Percentiles rank a stretch among this genome's conserved stretches.
These are phyloP conservation scores for Tuctoria greenei DNA, from an alignment of 176 grass and related monocot genomes.

Conservation along the genomic window DNA sequence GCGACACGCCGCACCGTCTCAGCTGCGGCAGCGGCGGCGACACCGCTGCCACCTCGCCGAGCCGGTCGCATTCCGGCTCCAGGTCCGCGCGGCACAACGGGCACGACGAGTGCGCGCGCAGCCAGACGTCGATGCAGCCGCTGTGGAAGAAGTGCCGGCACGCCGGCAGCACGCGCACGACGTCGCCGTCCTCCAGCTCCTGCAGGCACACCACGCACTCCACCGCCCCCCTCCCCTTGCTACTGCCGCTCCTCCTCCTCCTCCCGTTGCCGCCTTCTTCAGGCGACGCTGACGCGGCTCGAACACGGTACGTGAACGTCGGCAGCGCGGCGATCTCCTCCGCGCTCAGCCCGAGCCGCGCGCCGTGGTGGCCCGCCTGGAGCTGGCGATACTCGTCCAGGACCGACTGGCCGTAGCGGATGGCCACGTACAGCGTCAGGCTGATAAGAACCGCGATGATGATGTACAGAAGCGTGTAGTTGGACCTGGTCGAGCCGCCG, in stretches of 20 bases:
- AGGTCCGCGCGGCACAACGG: constrained; percentile 50
- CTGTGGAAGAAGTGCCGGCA: constrained; percentile 61
- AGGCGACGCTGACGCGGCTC: not conserved
- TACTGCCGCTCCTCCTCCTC: not conserved
- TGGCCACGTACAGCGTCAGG: constrained; percentile 39
- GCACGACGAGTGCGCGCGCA: constrained; percentile 40
- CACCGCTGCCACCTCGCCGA: not conserved
- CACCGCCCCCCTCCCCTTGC: constrained; percentile 16
- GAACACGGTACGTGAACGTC: constrained; percentile 44
- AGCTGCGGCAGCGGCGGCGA: constrained; percentile 30
- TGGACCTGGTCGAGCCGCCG: not conserved
- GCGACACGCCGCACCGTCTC: constrained; percentile 20
- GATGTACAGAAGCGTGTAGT: constrained; percentile 50
- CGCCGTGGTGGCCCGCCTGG: not conserved
- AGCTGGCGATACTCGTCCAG: constrained; percentile 25
- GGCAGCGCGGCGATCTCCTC: constrained; percentile 55
- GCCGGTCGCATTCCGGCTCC: not conserved
- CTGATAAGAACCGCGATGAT: constrained; percentile 35
- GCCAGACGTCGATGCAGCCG: constrained; percentile 52
- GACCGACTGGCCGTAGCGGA: constrained; percentile 32
- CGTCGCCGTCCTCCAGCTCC: constrained; percentile 55
- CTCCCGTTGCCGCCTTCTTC: not conserved
- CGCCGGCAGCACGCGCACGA: constrained; percentile 51
- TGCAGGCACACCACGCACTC: constrained; percentile 65
- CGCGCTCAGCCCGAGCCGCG: constrained; percentile 17